These are phyloP conservation scores for Rhododendron williamsianum DNA, from an alignment of 148 eudicot genomes.

Conservation along the genomic window DNA sequence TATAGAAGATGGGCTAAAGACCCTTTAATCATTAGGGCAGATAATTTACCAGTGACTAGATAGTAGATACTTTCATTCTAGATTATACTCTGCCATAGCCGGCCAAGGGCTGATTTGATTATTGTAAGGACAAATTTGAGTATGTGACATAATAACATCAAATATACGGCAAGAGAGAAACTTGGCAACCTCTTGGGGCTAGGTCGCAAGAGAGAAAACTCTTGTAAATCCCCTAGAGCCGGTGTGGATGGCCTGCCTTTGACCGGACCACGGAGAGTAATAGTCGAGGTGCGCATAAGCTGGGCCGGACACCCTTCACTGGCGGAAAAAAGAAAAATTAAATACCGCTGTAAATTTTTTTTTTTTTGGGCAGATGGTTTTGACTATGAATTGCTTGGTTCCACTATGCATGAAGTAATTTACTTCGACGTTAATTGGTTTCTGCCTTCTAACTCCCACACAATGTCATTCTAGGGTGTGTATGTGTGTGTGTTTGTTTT, in stretches of 20 bases:
- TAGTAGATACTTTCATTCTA: conserved; percentile 1
- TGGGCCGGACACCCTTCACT: no score
- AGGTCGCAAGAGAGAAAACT: no score
- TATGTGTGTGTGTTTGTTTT: no score
- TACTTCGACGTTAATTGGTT: neutral
- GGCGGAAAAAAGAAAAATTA: neutral
- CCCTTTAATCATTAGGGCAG: neutral
- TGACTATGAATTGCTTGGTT: conserved; percentile 8
- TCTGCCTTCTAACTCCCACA: neutral
- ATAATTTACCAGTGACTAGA: neutral
- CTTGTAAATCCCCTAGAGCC: no score
- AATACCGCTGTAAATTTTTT: no score
- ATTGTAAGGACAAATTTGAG: neutral
- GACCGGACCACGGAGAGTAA: no score
- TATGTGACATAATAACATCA: neutral
- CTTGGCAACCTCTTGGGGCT: no score
- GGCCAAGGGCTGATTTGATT: neutral
- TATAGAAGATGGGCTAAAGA: neutral
- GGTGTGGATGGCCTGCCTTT: no score
- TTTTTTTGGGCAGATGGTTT: neutral
- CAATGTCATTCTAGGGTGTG: neutral
- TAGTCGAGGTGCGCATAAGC: no score
- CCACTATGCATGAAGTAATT: neutral
- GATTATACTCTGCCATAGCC: neutral
- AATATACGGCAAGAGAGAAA: no score